Evolutionary conservation across 225 moss, liverwort and hornwort genomes (phyloP), one percentile per base, ranked within the genome.

Genomic region (Sphagnum contortum): DNA sequence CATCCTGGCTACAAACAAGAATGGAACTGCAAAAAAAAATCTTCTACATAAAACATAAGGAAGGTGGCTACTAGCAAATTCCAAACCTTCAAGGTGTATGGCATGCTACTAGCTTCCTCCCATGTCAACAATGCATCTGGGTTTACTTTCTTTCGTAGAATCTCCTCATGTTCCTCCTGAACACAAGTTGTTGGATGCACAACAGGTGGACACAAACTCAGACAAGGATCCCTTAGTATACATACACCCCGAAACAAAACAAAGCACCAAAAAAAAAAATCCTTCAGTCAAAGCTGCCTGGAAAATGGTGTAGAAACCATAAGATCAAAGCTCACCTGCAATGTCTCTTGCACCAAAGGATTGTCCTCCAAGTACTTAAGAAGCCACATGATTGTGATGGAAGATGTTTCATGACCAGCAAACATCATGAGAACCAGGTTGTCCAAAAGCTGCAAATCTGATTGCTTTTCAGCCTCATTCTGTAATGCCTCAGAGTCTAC

Each of bases 51-150:
- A 29, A 29, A 29, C 29, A 29, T 29, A 29, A 29, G 29, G 29
- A 29, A 29, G 29, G 29, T 29, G 29, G 29, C 29, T 29, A 29
- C 29, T 29, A 29, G 29, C 29, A 61, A 3, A 53, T 5, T 50
- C 8, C 67, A 58, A 6, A 73, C 73, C 73, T 60, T 60, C 11
- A 52, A 53, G 46, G 67, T 48, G 11, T 67, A 9, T n/a, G 61
- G 53, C 73, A 73, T 73, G 68, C 56, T 73, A 48, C 68, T 73
- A 6, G 62, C 14, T 48, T 68, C 66, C 52, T 62, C 73, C 68
- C 68, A 73, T 12, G 55, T 73, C 73, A 73, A 49, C 5, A 62
- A 57, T 45, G 67, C 73, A 63, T 48, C 63, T 52, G 53, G 44
- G 3, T 63, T 11, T 48, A 14, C 51, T 49, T 73, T 73, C 14